Percentiles rank a stretch among this genome's conserved stretches.
Conservation (phyloP, 2,329 filamentous ascomycete genomes). For the Trichoderma aggressivum region DNA sequence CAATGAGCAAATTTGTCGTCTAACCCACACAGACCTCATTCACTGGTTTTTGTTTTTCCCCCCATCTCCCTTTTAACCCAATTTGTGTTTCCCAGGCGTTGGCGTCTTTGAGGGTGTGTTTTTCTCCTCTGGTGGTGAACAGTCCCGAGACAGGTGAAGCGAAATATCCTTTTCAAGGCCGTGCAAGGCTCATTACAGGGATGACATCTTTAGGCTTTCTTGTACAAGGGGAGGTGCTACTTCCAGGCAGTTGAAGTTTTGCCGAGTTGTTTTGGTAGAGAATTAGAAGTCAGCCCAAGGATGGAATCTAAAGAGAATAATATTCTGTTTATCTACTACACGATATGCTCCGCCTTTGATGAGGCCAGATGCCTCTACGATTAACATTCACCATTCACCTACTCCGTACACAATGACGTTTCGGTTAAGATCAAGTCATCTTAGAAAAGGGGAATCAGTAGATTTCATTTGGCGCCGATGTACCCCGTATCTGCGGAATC, state of each 20-base stretch:
- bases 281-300: conserved; percentile 16
- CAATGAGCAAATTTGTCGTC: not conserved
- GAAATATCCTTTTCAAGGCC: not conserved
- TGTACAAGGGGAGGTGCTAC: not conserved
- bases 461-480: conserved; percentile 23
- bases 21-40: not conserved
- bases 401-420: not conserved
- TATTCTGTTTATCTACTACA: not conserved
- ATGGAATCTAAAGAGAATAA: conserved; percentile 15
- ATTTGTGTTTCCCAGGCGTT: conserved; percentile 31
- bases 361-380: not conserved
- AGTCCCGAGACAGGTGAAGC: conserved; percentile 1
- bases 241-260: not conserved
- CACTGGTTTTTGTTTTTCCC: conserved; percentile 2
- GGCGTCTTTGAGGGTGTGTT: conserved; percentile 27
- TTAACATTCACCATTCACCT: not conserved
- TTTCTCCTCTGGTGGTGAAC: not conserved
- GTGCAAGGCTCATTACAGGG: not conserved
- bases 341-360: not conserved
- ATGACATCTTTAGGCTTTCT: not conserved
- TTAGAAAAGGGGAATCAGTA: not conserved
- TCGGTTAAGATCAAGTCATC: not conserved
- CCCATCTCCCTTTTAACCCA: conserved; percentile 8
- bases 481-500: conserved; percentile 15
- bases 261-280: conserved; percentile 17